phyloP scores from a whole-genome alignment of 768 basidiomycete species.

The Lentinula detonsa region DNA sequence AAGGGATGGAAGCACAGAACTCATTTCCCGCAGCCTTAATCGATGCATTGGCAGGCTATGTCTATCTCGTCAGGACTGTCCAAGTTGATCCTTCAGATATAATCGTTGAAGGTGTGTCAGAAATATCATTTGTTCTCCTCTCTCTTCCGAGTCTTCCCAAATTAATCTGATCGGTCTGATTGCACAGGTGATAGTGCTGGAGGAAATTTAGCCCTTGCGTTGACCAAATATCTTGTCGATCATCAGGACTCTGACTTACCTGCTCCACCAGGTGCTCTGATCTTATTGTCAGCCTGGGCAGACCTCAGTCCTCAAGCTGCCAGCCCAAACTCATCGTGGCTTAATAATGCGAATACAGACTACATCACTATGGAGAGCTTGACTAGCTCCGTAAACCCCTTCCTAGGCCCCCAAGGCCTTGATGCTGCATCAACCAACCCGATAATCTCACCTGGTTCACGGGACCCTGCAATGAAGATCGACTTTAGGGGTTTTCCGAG shows the following conservation, averaged over 20 bases:
- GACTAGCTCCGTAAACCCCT: slow-evolving; percentile 23
- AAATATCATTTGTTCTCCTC: too few relatives aligned
- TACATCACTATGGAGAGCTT: slow-evolving; percentile 22
- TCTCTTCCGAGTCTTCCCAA: not conserved
- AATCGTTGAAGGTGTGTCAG: slow-evolving; percentile 39
- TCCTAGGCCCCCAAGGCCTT: slow-evolving; percentile 41
- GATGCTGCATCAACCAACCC: slow-evolving; percentile 39
- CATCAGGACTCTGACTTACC: slow-evolving; percentile 34
- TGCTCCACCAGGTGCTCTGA: slow-evolving; percentile 37
- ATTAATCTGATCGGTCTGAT: not conserved
- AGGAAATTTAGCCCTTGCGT: slow-evolving; percentile 61
- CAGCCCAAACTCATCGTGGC: slow-evolving; percentile 29
- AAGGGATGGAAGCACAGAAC: slow-evolving; percentile 34
- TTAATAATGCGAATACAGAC: slow-evolving; percentile 26
- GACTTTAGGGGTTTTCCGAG: slow-evolving; percentile 53
- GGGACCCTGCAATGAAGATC: slow-evolving; percentile 25
- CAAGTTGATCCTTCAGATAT: slow-evolving; percentile 57
- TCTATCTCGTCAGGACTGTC: slow-evolving; percentile 54
- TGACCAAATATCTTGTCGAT: slow-evolving; percentile 58
- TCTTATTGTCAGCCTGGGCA: slow-evolving; percentile 51
- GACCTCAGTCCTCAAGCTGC: slow-evolving; percentile 41
- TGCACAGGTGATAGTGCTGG: slow-evolving; percentile 67
- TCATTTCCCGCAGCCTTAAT: slow-evolving; percentile 77
- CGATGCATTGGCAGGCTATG: slow-evolving; percentile 70
- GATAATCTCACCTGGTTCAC: slow-evolving; percentile 57